A percentile compares a stretch with the other conserved stretches of the same genome.
Evolutionary conservation across 768 basidiomycete species (phyloP).

Genomic region (Lentinula edodes): DNA sequence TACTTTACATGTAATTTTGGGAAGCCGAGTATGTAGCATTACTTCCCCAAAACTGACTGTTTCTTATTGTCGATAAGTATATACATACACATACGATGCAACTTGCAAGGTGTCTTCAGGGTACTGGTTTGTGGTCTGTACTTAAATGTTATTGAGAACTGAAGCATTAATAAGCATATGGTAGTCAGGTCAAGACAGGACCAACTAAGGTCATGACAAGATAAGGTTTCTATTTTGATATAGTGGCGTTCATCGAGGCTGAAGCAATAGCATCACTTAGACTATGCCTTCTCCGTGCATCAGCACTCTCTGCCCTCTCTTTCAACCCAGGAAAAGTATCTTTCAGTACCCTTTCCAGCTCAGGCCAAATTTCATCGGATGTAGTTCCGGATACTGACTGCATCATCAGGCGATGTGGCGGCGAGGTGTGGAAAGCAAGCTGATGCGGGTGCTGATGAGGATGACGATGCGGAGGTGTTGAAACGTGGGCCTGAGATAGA

Average conservation of each 20-base stretch:
- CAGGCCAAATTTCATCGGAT: slow-evolving; percentile 88
- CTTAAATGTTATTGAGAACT: too few relatives aligned
- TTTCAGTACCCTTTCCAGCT: slow-evolving; percentile 59
- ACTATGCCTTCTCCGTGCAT: slow-evolving; percentile 40
- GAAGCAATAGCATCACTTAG: slow-evolving; percentile 50
- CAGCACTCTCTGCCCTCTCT: slow-evolving; percentile 38
- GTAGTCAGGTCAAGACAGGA: too few relatives aligned
- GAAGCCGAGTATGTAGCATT: too few relatives aligned
- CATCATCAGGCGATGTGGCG: slow-evolving; percentile 43
- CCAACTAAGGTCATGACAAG: background rate
- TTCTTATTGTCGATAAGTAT: too few relatives aligned
- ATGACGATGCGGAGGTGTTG: slow-evolving; percentile 18
- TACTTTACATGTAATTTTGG: too few relatives aligned
- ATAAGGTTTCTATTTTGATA: background rate
- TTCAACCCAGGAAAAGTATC: slow-evolving; percentile 53
- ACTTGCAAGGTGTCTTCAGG: too few relatives aligned
- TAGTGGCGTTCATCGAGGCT: background rate
- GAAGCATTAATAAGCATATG: too few relatives aligned
- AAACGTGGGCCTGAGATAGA: slow-evolving; percentile 21
- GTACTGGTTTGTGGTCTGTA: too few relatives aligned
- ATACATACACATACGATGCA: too few relatives aligned
- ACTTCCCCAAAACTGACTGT: too few relatives aligned
- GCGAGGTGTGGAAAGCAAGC: slow-evolving; percentile 34
- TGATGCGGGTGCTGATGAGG: slow-evolving; percentile 47
- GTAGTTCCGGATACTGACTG: slow-evolving; percentile 65